A percentile compares a stretch with the other conserved stretches of the same genome.
Conservation (phyloP, 2,329 filamentous ascomycete species). For the Trichothecium sympodiale region DNA sequence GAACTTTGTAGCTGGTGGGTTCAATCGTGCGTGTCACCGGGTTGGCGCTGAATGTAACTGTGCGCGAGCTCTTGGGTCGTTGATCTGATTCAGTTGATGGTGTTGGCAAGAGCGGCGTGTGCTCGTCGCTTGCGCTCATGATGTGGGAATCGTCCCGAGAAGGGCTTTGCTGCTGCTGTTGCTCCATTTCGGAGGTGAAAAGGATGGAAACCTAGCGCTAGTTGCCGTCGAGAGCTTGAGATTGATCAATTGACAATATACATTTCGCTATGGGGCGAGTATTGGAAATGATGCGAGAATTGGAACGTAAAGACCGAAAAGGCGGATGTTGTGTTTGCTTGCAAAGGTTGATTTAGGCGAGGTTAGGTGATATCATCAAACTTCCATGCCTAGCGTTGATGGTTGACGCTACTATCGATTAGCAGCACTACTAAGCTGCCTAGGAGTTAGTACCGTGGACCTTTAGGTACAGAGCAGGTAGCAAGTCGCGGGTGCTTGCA, state of each 20-base stretch:
- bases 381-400: too few species aligned
- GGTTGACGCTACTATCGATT: too few species aligned
- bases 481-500: too few species aligned
- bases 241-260: background rate
- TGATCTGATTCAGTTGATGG: conserved; percentile 9
- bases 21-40: conserved; percentile 52
- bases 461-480: too few species aligned
- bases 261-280: background rate
- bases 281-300: background rate
- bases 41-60: conserved; percentile 68
- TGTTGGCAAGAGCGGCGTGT: conserved; percentile 22
- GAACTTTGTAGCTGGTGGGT: conserved; percentile 16
- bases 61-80: conserved; percentile 41
- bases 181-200: background rate
- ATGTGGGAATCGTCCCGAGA: background rate
- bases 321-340: too few species aligned
- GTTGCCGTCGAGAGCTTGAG: background rate
- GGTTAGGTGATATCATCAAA: too few species aligned
- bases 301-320: background rate
- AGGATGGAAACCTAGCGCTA: background rate
- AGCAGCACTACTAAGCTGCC: too few species aligned
- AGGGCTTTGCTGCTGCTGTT: background rate
- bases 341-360: too few species aligned
- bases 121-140: conserved; percentile 12
- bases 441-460: too few species aligned